These are phyloP conservation scores for Aspergillus biplanus DNA, from an alignment of 495 filamentous ascomycete genomes.

Conservation along the genomic window DNA sequence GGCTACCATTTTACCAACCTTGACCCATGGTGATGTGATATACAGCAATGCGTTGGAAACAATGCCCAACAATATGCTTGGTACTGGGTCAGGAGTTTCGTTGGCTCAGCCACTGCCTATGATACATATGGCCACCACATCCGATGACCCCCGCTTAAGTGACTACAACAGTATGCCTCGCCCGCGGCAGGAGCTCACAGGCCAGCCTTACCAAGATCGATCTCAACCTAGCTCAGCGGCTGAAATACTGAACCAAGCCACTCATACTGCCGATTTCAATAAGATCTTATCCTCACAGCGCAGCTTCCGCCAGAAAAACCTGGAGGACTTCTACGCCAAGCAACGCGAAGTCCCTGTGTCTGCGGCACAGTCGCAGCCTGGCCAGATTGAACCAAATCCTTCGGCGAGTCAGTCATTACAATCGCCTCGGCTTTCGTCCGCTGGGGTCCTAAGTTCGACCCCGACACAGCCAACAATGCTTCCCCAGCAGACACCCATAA, in stretches of 20 bases:
- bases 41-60: slow-evolving; percentile 77
- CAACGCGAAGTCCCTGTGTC: slow-evolving; percentile 73
- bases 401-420: slow-evolving; percentile 52
- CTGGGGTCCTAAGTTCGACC: slow-evolving; percentile 42
- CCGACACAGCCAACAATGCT: slow-evolving; percentile 43
- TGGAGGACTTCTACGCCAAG: slow-evolving; percentile 76
- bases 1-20: slow-evolving; percentile 55
- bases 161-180: slow-evolving; percentile 85
- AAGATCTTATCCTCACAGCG: slow-evolving; percentile 76
- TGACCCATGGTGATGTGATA: slow-evolving; percentile 72
- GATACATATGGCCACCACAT: slow-evolving; percentile 77
- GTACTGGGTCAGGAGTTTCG: slow-evolving; percentile 62
- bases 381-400: slow-evolving; percentile 54
- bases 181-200: slow-evolving; percentile 86
- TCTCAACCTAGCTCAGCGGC: slow-evolving; percentile 74
- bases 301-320: slow-evolving; percentile 70
- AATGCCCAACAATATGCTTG: slow-evolving; percentile 68
- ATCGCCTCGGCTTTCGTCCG: slow-evolving; percentile 43
- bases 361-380: slow-evolving; percentile 49
- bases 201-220: slow-evolving; percentile 86
- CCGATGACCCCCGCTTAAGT: slow-evolving; percentile 75
- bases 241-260: slow-evolving; percentile 88
- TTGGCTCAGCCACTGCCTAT: slow-evolving; percentile 73
- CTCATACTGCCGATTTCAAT: slow-evolving; percentile 89
- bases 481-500: slow-evolving; percentile 46